Evolutionary conservation across 2,329 filamentous ascomycete genomes (phyloP), one percentile per base, ranked within the genome.

Genomic region (Davidsoniella virescens): DNA sequence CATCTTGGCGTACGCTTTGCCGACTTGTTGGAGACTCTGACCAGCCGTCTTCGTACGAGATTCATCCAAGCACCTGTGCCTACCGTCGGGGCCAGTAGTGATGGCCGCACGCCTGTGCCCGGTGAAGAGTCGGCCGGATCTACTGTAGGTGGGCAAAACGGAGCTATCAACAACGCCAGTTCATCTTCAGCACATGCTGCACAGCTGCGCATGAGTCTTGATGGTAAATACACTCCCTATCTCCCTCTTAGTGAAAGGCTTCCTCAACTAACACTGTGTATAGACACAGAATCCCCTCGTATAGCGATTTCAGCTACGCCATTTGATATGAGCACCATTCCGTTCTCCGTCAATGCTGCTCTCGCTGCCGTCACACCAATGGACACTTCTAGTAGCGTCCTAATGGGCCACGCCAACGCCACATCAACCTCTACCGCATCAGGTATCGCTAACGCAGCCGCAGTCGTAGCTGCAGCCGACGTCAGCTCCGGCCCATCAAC

Each of bases 1-100:
- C 85, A 92, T 61, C 72, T 92, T 4, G 84, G 82, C n/a, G 87
- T 84, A 53, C 76, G 84, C 6, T 92, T 92, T 58, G 84, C 85
- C 16, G 84, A 88, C 58, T 73, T 90, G 44, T 75, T 90, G n/a
- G 80, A 87, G 58, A 84, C 81, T 1, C 67, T 92, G 39, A 87
- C 83, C 0, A 80, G 80, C 54, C 74, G 84, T 20, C 71, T 90
- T 55, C 76, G 84, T 49, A 79, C 80, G 57, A 75, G 83, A 5
- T 86, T 92, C 58, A 87, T 78, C 61, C 84, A 71, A 65, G 81
- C 66, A 55, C 65, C 61, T 16, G 55, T 60, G 18, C 66, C 67
- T 12, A 63, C 61, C 14, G 40, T n/a, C 17, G 29, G 36, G 5
- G 20, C 25, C 10, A 38, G 44, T 12, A n/a, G 20, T 18, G 67